Evolutionary conservation across 31 red algal genomes (phyloP).

Genomic region (Bonnemaisonia californica): DNA sequence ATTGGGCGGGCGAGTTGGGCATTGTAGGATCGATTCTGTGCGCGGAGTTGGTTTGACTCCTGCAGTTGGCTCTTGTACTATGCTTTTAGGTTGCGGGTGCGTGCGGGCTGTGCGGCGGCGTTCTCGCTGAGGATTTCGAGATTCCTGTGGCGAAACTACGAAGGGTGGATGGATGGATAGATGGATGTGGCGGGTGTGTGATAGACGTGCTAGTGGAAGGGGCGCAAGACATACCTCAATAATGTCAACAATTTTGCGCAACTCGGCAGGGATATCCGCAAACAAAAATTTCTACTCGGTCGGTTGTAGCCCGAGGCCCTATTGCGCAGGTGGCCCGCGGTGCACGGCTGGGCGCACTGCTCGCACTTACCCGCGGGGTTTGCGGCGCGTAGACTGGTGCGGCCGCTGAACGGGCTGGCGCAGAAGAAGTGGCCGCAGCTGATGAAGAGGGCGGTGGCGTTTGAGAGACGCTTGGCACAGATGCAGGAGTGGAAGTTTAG

Average conservation of each 20-base stretch:
- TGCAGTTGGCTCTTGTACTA: not conserved
- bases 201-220: not conserved
- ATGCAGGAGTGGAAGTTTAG: slow-evolving; percentile 27
- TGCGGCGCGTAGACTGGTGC: slow-evolving; percentile 12
- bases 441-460: slow-evolving; percentile 31
- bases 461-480: slow-evolving; percentile 3
- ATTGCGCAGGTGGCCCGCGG: slow-evolving; percentile 16
- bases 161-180: slow-evolving; percentile 3
- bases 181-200: not conserved
- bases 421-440: slow-evolving; percentile 48
- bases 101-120: not conserved
- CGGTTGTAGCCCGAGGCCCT: slow-evolving; percentile 4
- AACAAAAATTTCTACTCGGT: slow-evolving; percentile 21
- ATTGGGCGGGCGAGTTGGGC: too few species aligned
- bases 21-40: not conserved
- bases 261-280: not conserved
- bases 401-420: not conserved
- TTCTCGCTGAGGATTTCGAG: slow-evolving; percentile 2
- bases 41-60: not conserved
- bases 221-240: slow-evolving; percentile 23
- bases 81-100: slow-evolving; percentile 7
- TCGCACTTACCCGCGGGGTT: slow-evolving; percentile 23
- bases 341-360: slow-evolving; percentile 24
- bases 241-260: slow-evolving; percentile 20
- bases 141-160: slow-evolving; percentile 6